Base-by-base conservation (phyloP, 2,329 filamentous ascomycete genomes). In the Tolypocladium ovalisporum region DNA sequence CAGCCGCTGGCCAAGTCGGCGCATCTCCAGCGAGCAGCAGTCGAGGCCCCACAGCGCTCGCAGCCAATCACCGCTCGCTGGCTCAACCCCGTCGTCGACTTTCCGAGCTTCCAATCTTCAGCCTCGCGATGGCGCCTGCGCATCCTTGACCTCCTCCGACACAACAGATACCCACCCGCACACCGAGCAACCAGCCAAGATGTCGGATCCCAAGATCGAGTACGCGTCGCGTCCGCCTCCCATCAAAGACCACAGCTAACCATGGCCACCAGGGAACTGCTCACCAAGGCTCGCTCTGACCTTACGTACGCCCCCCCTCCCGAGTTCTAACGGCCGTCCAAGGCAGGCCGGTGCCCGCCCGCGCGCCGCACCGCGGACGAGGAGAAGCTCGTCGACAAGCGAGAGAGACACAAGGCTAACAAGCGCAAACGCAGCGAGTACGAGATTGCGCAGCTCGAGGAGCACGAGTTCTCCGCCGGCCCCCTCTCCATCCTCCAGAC, bases 401-500 rank as follows among this genome's bases (percentile, higher is more conserved):
- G n/a, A 19, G 7, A n/a, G 47, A 32, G 22, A 10, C 8, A 22
- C 19, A n/a, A 35, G 12, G 19, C 55, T 59, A 47, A 56, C 57
- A 22, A 6, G 13, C 22, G 7, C 15, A n/a, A 19, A 35, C 36
- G 55, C 67, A 95, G 90, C 62, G 91, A 96, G 77, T 96, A 93
- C 76, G 91, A 96, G 75, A 88, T 96, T 65, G 85, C 88, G 56
- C 86, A 91, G 68, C 77, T 84, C 58, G 72, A 78, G 64, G 78
- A 83, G 70, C 79, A 83, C 67, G 80, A 83, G 67, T 81, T 82
- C 66, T 75, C 76, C 58, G 72, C 74, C 51, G 75, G 77, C 7
- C 77, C 77, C 53, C 74, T 97, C 52, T 97, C 91, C 6, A 94
- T 99, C 68, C 89, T 99, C 60, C 93, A 97, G 77, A 97, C 94